Conservation (phyloP, 2,329 filamentous ascomycete genomes). For the Apiospora marii region DNA sequence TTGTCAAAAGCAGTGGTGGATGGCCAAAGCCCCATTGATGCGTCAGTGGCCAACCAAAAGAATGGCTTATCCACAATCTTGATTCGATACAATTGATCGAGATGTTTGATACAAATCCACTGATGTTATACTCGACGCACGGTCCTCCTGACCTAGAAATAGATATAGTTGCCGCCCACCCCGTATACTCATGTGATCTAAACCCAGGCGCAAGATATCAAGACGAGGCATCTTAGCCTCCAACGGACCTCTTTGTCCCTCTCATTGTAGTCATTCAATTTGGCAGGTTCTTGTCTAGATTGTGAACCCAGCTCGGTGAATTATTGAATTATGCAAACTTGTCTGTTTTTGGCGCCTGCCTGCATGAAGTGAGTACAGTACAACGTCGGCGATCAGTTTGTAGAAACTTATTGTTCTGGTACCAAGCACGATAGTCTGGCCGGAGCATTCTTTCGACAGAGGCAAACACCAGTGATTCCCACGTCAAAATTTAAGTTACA, state of each 20-base stretch:
- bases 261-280: neutral
- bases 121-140: too few species aligned
- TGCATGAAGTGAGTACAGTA: neutral
- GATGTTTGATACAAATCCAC: too few species aligned
- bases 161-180: too few species aligned
- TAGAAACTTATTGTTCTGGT: neutral
- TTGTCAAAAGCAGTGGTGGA: too few species aligned
- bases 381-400: neutral
- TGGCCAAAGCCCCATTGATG: too few species aligned
- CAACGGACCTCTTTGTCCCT: neutral
- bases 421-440: neutral
- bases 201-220: too few species aligned
- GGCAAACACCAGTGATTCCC: neutral
- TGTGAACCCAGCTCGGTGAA: neutral
- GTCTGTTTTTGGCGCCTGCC: neutral
- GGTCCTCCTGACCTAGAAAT: too few species aligned
- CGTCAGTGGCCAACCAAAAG: too few species aligned
- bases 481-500: neutral
- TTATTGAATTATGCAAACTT: neutral
- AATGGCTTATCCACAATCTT: too few species aligned
- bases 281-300: neutral
- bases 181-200: too few species aligned
- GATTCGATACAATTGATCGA: too few species aligned
- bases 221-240: too few species aligned
- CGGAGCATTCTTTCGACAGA: neutral